A percentile compares a stretch with the other conserved stretches of the same genome.
Conservation (phyloP, 2,329 filamentous ascomycete genomes). For the Trichophyton schoenleinii region DNA sequence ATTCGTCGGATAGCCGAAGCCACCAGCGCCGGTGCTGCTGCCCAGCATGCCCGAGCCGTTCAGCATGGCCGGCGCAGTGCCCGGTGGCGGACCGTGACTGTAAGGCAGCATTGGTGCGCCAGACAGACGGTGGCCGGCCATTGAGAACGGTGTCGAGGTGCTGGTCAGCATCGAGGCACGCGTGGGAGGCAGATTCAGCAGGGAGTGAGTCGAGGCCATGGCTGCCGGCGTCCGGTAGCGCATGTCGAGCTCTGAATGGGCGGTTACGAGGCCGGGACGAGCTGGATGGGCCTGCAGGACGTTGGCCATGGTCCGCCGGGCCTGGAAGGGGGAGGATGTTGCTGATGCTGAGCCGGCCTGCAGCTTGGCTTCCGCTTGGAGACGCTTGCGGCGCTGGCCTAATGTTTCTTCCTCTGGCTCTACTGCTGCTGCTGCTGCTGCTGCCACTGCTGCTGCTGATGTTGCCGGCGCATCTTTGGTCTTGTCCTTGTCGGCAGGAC, state of each 20-base stretch:
- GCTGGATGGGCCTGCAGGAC: constrained; percentile 43
- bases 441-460: not conserved
- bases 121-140: not conserved
- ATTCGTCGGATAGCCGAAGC: constrained; percentile 7
- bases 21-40: not conserved
- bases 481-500: not conserved
- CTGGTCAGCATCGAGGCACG: not conserved
- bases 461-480: not conserved
- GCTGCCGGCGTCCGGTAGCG: not conserved
- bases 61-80: not conserved
- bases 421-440: not conserved
- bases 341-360: not conserved
- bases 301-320: constrained; percentile 36
- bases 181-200: not conserved
- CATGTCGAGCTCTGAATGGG: constrained; percentile 3
- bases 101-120: not conserved
- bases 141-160: not conserved
- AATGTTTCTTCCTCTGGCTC: constrained; percentile 31
- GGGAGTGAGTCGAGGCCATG: constrained; percentile 5
- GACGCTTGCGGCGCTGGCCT: constrained; percentile 33
- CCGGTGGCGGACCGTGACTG: not conserved
- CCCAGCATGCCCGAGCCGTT: not conserved
- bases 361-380: constrained; percentile 28
- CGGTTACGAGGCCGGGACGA: constrained; percentile 12
- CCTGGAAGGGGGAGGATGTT: constrained; percentile 14